Conservation (phyloP, 192 early-diverging fungal genomes). For the Gryganskiella cystojenkinii region DNA sequence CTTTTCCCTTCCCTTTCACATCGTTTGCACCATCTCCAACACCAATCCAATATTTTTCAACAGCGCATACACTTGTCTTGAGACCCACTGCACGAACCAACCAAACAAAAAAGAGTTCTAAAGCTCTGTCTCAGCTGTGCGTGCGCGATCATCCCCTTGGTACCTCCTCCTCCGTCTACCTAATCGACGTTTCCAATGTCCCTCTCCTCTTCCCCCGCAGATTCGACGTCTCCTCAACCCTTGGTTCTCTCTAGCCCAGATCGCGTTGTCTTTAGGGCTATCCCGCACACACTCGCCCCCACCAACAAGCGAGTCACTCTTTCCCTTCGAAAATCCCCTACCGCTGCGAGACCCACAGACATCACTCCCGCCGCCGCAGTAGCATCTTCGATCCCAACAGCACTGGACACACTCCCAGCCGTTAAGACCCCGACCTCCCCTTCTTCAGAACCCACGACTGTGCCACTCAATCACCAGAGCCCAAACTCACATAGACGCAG, state of each 20-base stretch:
- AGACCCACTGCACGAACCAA: no score
- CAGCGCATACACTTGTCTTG: no score
- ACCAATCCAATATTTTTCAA: not conserved
- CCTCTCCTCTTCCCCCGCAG: slow-evolving; percentile 23
- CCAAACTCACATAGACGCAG: slow-evolving; percentile 27
- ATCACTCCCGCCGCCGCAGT: slow-evolving; percentile 7
- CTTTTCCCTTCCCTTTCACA: not conserved
- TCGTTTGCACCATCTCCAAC: not conserved
- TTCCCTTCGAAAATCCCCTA: slow-evolving; percentile 23
- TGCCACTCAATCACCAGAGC: slow-evolving; percentile 28
- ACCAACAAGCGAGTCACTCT: slow-evolving; percentile 51
- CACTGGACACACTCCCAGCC: not conserved
- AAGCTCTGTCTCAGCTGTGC: no score
- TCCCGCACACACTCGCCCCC: slow-evolving; percentile 42
- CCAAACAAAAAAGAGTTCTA: no score
- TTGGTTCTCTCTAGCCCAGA: slow-evolving; percentile 42
- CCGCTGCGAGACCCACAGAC: not conserved
- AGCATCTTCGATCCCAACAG: not conserved
- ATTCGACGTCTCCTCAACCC: slow-evolving; percentile 26
- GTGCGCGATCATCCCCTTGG: no score
- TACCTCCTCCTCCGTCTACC: not conserved
- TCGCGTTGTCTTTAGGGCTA: slow-evolving; percentile 44
- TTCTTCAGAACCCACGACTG: slow-evolving; percentile 14
- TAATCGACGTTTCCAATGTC: slow-evolving; percentile 21
- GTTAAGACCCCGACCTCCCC: not conserved